These are phyloP conservation scores for Lactarius sanguifluus DNA, from an alignment of 768 basidiomycete genomes.

Conservation along the genomic window DNA sequence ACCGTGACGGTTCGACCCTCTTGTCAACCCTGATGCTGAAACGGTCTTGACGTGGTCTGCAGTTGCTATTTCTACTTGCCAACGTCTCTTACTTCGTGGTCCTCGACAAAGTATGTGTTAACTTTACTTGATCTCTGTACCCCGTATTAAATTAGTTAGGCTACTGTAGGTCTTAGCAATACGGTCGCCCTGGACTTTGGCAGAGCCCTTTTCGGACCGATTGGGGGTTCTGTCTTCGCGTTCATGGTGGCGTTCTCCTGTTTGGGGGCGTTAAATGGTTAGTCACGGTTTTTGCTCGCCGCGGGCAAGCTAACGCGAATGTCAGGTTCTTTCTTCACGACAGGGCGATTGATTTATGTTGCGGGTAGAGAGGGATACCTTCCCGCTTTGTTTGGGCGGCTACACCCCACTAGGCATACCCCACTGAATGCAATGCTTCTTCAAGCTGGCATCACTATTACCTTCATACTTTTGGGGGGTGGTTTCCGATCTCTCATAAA, in stretches of 20 bases:
- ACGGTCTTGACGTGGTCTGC: slow-evolving; percentile 16
- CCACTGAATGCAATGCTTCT: slow-evolving; percentile 86
- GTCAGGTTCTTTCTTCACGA: slow-evolving; percentile 67
- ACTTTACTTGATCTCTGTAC: neutral
- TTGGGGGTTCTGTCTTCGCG: slow-evolving; percentile 87
- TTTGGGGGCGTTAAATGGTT: slow-evolving; percentile 91
- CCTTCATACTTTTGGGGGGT: slow-evolving; percentile 83
- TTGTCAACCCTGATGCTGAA: slow-evolving; percentile 11
- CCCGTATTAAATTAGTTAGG: slow-evolving; percentile 37
- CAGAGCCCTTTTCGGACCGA: slow-evolving; percentile 75
- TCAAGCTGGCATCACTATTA: slow-evolving; percentile 69
- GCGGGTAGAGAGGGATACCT: slow-evolving; percentile 88
- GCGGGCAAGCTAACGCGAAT: slow-evolving; percentile 24
- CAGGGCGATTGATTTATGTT: slow-evolving; percentile 83
- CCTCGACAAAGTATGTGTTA: slow-evolving; percentile 64
- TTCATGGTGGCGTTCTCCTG: slow-evolving; percentile 92
- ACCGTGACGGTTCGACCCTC: slow-evolving; percentile 62
- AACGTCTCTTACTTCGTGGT: slow-evolving; percentile 94
- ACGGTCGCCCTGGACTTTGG: slow-evolving; percentile 94
- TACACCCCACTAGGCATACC: slow-evolving; percentile 74
- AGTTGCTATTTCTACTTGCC: slow-evolving; percentile 76
- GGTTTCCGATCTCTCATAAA: slow-evolving; percentile 88
- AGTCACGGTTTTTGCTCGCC: slow-evolving; percentile 21
- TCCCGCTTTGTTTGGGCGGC: slow-evolving; percentile 76
- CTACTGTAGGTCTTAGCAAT: slow-evolving; percentile 72